Base-by-base conservation (phyloP, 331 rosid species). In the Pyrus hybrid region DNA sequence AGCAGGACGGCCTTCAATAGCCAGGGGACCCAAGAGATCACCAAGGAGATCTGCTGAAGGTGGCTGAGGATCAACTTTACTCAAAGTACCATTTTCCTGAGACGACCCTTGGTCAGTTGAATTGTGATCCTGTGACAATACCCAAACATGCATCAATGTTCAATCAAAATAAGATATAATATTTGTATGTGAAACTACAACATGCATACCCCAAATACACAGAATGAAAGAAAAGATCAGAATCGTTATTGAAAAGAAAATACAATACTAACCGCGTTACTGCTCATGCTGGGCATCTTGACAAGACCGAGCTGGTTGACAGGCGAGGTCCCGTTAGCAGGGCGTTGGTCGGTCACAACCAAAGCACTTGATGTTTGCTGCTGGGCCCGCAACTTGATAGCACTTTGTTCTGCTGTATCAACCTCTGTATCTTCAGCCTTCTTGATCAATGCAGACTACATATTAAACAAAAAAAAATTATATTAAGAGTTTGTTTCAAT, bases 381-480 rank as follows among this genome's bases (percentile, higher is more conserved):
- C 80, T 84, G 96, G 74, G 97, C 71, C 29, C 99, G 88, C 89
- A 88, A 78, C 87, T 85, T 95, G 73, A 92, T 83, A 77, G 99
- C 97, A 88, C 99, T 95, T 87, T 82, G 96, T 83, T 95, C 99
- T 1, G 97, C 99, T 33, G 97, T 84, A 81, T 95, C 99, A 72
- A 90, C 80, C 80, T 95, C 99, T 77, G 88, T 81, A 80, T 90
- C 97, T 86, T 94, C 99, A 53, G 99, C 99, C 85, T 85, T 95
- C 81, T 84, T 95, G 14, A 95, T 92, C 90, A 95, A 88, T 60
- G 97, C 85, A 63, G 97, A 92, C 99, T 95, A 86, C 79, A 83
- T 75, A 76, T 51, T 30, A 80, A 58, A 43, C 71, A 63, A 77
- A 63, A 80, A 66, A 30, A 80, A 29, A 49, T n/a, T 75, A 66